A percentile compares a stretch with the other conserved stretches of the same genome.
Evolutionary conservation across 2,329 filamentous ascomycete species (phyloP).

Genomic region (Trichoderma sp.): DNA sequence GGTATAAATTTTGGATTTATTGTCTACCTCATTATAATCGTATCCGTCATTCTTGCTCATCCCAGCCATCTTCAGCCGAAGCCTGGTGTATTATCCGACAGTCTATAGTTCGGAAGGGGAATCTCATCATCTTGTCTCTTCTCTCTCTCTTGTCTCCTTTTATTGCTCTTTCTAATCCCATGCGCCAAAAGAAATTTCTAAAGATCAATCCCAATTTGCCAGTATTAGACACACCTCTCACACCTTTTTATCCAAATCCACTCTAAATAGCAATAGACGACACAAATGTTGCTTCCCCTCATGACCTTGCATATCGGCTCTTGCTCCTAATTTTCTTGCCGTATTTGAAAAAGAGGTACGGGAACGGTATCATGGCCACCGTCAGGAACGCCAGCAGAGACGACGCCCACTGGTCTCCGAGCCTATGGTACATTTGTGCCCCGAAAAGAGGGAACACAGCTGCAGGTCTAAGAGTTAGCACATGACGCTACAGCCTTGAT

Average conservation of each 20-base stretch:
- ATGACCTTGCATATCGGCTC: conserved; percentile 56
- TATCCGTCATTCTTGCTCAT: conserved; percentile 16
- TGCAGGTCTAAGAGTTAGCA: conserved; percentile 30
- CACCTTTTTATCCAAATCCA: background rate
- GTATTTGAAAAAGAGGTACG: conserved; percentile 64
- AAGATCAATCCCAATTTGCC: background rate
- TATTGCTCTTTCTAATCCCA: background rate
- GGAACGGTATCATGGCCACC: conserved; percentile 65
- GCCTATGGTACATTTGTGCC: conserved; percentile 69
- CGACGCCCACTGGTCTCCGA: conserved; percentile 73
- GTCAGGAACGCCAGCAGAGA: conserved; percentile 65
- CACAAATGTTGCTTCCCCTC: conserved; percentile 8
- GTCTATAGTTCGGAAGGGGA: background rate
- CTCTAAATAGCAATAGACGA: background rate
- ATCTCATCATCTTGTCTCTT: background rate
- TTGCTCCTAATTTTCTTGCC: conserved; percentile 60
- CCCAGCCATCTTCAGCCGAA: background rate
- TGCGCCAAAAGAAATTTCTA: conserved; percentile 2
- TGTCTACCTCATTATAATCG: conserved; percentile 5
- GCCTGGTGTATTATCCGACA: conserved; percentile 21
- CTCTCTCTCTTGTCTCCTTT: conserved; percentile 9
- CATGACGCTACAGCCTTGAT: background rate
- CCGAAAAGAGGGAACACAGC: conserved; percentile 79
- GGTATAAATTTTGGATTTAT: background rate
- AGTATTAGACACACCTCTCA: conserved; percentile 8